Conservation (phyloP, 495 filamentous ascomycete species). For the Thermothielavioides terrestris region DNA sequence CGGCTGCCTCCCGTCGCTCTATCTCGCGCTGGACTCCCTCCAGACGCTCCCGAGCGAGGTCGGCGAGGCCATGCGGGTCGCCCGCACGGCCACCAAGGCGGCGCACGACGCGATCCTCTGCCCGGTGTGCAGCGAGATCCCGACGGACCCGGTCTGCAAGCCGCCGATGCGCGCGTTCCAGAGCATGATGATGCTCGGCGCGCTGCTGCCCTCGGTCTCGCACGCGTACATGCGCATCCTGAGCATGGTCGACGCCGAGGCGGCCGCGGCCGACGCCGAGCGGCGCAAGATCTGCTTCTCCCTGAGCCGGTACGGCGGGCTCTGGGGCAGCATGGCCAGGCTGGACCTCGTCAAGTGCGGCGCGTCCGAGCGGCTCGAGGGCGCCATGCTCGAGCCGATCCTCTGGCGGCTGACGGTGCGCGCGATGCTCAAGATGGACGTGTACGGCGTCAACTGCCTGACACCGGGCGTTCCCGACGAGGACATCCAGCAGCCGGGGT, state of each 20-base stretch:
- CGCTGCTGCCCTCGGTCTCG: constrained; percentile 53
- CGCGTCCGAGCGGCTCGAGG: constrained; percentile 15
- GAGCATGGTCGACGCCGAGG: constrained; percentile 36
- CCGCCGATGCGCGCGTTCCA: constrained; percentile 42
- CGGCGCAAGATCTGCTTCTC: constrained; percentile 35
- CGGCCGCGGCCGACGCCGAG: constrained; percentile 28
- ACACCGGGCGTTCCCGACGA: not conserved
- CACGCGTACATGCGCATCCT: constrained; percentile 48
- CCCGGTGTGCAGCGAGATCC: constrained; percentile 42
- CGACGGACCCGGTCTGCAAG: constrained; percentile 17
- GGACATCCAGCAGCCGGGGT: constrained; percentile 19
- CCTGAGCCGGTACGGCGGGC: constrained; percentile 39
- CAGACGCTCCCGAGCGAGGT: constrained; percentile 36
- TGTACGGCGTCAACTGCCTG: constrained; percentile 40
- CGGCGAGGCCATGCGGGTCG: constrained; percentile 40
- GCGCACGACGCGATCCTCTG: constrained; percentile 54
- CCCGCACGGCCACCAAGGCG: constrained; percentile 48
- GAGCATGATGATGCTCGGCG: constrained; percentile 59
- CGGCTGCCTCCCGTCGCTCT: constrained; percentile 34
- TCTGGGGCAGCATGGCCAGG: constrained; percentile 26
- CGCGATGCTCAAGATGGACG: constrained; percentile 43
- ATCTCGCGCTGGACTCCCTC: constrained; percentile 38
- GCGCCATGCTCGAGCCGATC: constrained; percentile 33
- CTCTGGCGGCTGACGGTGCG: constrained; percentile 44
- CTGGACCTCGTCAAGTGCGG: constrained; percentile 14